Conservation (phyloP, 257 asterid species). For the Rauvolfia tetraphylla region DNA sequence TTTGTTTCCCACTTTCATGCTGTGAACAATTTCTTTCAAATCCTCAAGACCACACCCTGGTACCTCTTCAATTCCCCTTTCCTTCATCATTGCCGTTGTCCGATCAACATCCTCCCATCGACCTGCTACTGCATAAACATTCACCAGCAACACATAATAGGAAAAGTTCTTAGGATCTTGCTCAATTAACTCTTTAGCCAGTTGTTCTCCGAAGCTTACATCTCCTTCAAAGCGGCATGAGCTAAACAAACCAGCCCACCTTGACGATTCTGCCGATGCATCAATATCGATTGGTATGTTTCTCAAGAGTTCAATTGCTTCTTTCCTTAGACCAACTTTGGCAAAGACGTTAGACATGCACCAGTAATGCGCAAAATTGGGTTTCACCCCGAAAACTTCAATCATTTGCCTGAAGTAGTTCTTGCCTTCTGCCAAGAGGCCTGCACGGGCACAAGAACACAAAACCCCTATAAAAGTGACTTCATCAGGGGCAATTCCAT, state of each 20-base stretch:
- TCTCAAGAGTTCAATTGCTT: conserved; percentile 49
- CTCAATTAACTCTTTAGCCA: conserved; percentile 50
- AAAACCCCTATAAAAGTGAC: conserved; percentile 62
- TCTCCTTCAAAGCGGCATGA: conserved; percentile 58
- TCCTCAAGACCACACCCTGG: conserved; percentile 56
- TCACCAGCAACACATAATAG: conserved; percentile 50
- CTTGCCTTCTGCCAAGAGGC: conserved; percentile 42
- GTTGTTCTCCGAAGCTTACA: conserved; percentile 37
- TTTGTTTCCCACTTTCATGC: conserved; percentile 14
- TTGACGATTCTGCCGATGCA: conserved; percentile 34
- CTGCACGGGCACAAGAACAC: conserved; percentile 66
- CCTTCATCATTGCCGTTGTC: conserved; percentile 52
- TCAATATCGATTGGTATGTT: conserved; percentile 38
- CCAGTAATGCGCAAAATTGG: conserved; percentile 68
- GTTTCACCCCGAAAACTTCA: conserved; percentile 37
- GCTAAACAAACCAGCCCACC: conserved; percentile 51
- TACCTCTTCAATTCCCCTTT: conserved; percentile 40
- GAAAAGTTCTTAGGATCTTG: conserved; percentile 51
- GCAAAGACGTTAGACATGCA: conserved; percentile 72
- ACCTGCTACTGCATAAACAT: conserved; percentile 61
- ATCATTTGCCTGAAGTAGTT: conserved; percentile 43
- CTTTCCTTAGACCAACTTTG: conserved; percentile 43
- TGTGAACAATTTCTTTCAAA: conserved; percentile 50
- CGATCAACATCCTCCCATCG: conserved; percentile 61
- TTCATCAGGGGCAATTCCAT: conserved; percentile 47